phyloP scores from a whole-genome alignment of 2,329 filamentous ascomycete genomes.

The Aspergillus puulaauensis region DNA sequence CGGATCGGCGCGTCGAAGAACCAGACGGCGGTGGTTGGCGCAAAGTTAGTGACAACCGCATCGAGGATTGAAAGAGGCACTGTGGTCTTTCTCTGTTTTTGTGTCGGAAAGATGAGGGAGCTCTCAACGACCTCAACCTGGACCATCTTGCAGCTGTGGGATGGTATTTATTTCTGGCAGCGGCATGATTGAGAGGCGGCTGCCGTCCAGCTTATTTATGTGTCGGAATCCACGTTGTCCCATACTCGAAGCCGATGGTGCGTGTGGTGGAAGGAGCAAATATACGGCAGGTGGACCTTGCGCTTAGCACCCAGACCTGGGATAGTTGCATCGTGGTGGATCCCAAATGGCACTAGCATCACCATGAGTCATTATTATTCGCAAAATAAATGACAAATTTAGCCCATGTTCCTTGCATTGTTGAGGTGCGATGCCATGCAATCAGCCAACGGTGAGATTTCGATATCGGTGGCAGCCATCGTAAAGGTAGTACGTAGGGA shows the following conservation, averaged over 20 bases:
- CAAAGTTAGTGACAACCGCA: conserved; percentile 1
- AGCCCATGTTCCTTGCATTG: not conserved
- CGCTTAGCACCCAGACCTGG: no score
- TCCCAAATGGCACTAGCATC: not conserved
- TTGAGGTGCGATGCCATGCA: not conserved
- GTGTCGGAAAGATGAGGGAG: not conserved
- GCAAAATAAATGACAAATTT: not conserved
- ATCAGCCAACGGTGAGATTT: not conserved
- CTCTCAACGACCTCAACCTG: no score
- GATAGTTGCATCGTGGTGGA: not conserved
- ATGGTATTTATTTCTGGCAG: not conserved
- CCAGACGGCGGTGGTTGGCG: conserved; percentile 4
- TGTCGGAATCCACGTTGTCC: no score
- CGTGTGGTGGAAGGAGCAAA: no score
- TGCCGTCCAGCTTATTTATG: no score
- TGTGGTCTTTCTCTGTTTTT: not conserved
- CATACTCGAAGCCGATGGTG: no score
- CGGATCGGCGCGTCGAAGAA: not conserved
- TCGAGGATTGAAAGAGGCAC: conserved; percentile 7
- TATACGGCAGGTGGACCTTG: no score
- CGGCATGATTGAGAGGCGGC: no score
- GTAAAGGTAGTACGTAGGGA: not conserved
- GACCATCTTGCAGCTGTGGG: not conserved
- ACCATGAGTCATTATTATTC: not conserved
- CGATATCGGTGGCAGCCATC: not conserved